phyloP scores from a whole-genome alignment of 352 stramenopile species.

The Saprolegnia parasitica region DNA sequence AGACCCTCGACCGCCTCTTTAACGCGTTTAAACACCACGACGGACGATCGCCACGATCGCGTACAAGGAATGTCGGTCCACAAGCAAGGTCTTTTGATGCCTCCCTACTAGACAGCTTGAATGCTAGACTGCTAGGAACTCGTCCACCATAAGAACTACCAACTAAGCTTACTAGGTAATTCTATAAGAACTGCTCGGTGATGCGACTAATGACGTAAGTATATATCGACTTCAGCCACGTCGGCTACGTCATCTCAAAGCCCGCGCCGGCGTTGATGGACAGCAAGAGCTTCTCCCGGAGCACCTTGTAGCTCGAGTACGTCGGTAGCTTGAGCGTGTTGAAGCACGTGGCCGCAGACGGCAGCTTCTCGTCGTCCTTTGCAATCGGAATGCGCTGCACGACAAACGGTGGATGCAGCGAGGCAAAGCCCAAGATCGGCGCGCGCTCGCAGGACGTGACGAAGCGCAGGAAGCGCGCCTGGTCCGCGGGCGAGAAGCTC shows the following conservation, averaged over 20 bases:
- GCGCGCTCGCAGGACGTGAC: slow-evolving; percentile 93
- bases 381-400: slow-evolving; percentile 73
- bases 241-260: slow-evolving; percentile 91
- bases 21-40: too few relatives aligned
- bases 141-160: too few relatives aligned
- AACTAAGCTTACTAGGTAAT: too few relatives aligned
- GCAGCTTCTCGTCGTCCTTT: slow-evolving; percentile 82
- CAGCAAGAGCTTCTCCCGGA: slow-evolving; percentile 91
- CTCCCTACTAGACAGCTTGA: too few relatives aligned
- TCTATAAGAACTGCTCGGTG: too few relatives aligned
- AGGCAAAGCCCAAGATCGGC: slow-evolving; percentile 92
- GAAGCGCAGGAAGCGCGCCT: slow-evolving; percentile 90
- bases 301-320: slow-evolving; percentile 92
- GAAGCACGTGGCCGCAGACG: slow-evolving; percentile 95
- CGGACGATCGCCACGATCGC: too few relatives aligned
- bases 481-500: slow-evolving; percentile 79
- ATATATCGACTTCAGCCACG: too few relatives aligned
- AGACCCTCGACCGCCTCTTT: too few relatives aligned
- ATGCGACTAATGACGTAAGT: too few relatives aligned
- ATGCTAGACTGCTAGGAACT: too few relatives aligned
- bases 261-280: slow-evolving; percentile 91
- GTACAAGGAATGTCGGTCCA: too few relatives aligned
- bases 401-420: slow-evolving; percentile 92
- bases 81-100: too few relatives aligned
- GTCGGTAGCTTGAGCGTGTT: slow-evolving; percentile 97